phyloP scores from a whole-genome alignment of 2,329 filamentous ascomycete genomes.

The Colletotrichum spinosum region DNA sequence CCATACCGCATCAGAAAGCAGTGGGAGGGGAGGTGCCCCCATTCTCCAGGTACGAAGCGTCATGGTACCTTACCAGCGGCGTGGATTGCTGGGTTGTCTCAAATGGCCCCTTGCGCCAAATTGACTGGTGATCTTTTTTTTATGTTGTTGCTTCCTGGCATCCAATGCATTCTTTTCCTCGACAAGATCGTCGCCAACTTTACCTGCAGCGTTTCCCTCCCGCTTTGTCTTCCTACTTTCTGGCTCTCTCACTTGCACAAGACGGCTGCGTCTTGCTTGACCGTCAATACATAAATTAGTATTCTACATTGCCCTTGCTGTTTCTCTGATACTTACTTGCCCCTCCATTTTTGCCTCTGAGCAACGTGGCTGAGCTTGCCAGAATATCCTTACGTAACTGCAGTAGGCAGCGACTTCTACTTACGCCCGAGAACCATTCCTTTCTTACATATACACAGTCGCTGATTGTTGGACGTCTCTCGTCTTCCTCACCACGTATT shows the following conservation, averaged over 20 bases:
- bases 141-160: too few species aligned
- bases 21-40: not conserved
- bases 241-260: too few species aligned
- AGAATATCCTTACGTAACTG: too few species aligned
- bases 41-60: not conserved
- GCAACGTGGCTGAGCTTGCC: too few species aligned
- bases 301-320: constrained; percentile 3
- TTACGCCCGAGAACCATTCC: not conserved
- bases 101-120: constrained; percentile 22
- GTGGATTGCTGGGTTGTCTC: constrained; percentile 36
- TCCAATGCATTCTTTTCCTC: too few species aligned
- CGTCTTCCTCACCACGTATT: constrained; percentile 2
- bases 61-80: constrained; percentile 27
- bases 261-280: too few species aligned
- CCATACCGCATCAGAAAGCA: too few species aligned
- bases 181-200: too few species aligned
- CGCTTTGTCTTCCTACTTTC: not conserved
- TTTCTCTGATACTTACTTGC: constrained; percentile 29
- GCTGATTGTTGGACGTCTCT: too few species aligned
- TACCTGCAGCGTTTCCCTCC: constrained; percentile 1
- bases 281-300: too few species aligned
- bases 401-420: not conserved
- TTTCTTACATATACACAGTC: not conserved
- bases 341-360: not conserved
- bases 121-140: too few species aligned